Evolutionary conservation across 1,284 basidiomycete genomes (phyloP).

Genomic region (Neolentinus lepideus): DNA sequence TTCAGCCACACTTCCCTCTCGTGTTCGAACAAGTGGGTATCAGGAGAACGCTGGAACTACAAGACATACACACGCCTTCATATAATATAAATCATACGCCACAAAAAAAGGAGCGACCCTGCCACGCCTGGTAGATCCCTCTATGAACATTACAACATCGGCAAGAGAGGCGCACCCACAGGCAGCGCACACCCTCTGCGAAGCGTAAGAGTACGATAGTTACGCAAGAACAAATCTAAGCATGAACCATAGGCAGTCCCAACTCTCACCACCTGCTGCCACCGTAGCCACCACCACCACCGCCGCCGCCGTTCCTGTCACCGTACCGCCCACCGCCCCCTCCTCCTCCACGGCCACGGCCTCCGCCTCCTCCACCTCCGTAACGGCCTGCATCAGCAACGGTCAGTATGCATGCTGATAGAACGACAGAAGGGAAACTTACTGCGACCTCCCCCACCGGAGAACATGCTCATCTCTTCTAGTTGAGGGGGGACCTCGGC

Average conservation of each 20-base stretch:
- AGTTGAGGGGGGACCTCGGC: constrained; percentile 84
- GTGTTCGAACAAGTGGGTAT: no score
- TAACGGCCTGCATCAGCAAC: constrained; percentile 42
- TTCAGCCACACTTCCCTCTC: no score
- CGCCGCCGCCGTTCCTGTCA: constrained; percentile 31
- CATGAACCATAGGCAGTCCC: neutral
- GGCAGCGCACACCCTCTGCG: neutral
- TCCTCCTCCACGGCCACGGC: constrained; percentile 40
- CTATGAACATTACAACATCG: no score
- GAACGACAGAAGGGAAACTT: constrained; percentile 16
- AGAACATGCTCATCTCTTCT: constrained; percentile 89
- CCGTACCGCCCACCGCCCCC: constrained; percentile 29
- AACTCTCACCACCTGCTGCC: constrained; percentile 7
- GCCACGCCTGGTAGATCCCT: no score
- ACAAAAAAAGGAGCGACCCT: no score
- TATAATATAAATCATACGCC: no score
- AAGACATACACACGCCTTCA: no score
- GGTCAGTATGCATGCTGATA: constrained; percentile 5
- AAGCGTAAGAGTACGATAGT: neutral
- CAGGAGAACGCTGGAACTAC: no score
- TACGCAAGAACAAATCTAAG: neutral
- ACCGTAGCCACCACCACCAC: constrained; percentile 19
- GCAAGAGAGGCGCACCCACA: no score
- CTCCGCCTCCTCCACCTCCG: constrained; percentile 42
- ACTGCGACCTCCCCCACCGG: constrained; percentile 74